Evolutionary conservation across 2,329 filamentous ascomycete genomes (phyloP).

Genomic region (Fusarium sp.): DNA sequence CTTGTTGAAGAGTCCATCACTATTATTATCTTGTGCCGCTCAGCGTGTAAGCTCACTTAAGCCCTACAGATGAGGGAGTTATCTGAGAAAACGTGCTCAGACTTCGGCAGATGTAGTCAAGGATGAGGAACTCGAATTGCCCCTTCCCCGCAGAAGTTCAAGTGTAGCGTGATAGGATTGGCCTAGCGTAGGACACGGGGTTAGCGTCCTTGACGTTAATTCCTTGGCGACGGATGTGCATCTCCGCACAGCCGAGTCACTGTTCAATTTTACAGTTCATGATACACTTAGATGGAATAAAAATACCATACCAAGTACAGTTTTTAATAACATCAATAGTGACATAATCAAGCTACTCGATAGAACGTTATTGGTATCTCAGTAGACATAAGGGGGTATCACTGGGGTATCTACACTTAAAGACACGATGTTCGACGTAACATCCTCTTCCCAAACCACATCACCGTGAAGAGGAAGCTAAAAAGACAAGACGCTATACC

Average conservation of each 20-base stretch:
- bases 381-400: not conserved
- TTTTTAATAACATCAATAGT: too few relatives aligned
- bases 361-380: not conserved
- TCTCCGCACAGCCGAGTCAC: too few relatives aligned
- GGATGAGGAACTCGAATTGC: constrained; percentile 6
- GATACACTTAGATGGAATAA: too few relatives aligned
- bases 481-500: constrained; percentile 34
- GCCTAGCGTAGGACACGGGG: constrained; percentile 14
- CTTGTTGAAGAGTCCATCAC: constrained; percentile 2
- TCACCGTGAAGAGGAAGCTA: constrained; percentile 28
- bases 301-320: too few relatives aligned
- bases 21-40: not conserved
- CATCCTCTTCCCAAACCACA: constrained; percentile 35
- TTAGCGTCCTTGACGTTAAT: not conserved
- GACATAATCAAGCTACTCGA: too few relatives aligned
- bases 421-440: not conserved
- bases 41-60: not conserved
- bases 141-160: constrained; percentile 36
- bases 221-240: not conserved
- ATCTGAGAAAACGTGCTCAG: constrained; percentile 12
- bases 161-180: constrained; percentile 5
- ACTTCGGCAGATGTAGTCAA: not conserved
- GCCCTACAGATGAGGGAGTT: not conserved
- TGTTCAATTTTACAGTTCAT: too few relatives aligned
- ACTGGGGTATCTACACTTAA: not conserved